phyloP scores from a whole-genome alignment of 1,139 yeast genomes.

The Nakaseomyces delphensis region DNA sequence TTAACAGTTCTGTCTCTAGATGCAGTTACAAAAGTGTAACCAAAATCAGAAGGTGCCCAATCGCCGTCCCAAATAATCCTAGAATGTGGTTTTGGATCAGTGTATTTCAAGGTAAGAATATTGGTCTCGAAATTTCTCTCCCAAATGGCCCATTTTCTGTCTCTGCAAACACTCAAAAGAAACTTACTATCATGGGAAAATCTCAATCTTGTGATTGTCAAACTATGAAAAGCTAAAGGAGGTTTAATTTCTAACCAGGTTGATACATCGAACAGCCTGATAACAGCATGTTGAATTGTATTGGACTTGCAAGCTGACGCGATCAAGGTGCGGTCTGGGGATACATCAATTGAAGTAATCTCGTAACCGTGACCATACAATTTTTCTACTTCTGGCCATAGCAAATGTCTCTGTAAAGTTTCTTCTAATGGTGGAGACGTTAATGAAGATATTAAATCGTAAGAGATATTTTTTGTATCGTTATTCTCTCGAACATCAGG shows the following conservation, averaged over 20 bases:
- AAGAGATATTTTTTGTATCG: conserved; percentile 36
- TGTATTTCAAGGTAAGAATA: conserved; percentile 37
- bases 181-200: conserved; percentile 66
- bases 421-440: conserved; percentile 74
- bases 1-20: conserved; percentile 80
- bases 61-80: conserved; percentile 95
- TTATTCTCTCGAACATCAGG: conserved; percentile 36
- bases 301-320: conserved; percentile 94
- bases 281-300: conserved; percentile 72
- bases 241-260: conserved; percentile 55
- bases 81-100: conserved; percentile 67
- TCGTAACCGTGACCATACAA: conserved; percentile 97
- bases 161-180: conserved; percentile 79
- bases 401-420: conserved; percentile 78
- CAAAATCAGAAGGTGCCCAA: conserved; percentile 52
- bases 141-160: conserved; percentile 82
- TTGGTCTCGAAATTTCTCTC: conserved; percentile 37
- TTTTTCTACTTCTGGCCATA: conserved; percentile 93
- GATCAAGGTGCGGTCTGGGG: conserved; percentile 54
- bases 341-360: conserved; percentile 66
- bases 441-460: conserved; percentile 36
- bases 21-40: conserved; percentile 58
- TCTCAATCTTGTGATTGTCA: conserved; percentile 75
- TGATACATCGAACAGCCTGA: conserved; percentile 59
- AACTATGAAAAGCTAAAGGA: conserved; percentile 54